phyloP scores from a whole-genome alignment of 768 basidiomycete genomes.

The Calocybe cyanea region DNA sequence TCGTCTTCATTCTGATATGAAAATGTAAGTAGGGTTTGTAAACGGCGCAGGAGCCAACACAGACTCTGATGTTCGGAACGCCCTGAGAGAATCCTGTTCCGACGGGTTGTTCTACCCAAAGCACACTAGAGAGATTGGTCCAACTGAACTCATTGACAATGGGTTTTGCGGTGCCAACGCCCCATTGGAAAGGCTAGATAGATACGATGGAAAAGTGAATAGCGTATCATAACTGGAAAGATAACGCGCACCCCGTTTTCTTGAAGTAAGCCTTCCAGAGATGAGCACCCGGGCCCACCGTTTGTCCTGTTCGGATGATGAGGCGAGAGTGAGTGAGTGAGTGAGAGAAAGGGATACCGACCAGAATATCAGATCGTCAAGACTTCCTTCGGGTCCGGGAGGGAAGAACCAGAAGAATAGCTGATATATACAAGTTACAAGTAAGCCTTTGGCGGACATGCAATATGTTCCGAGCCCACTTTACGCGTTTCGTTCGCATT shows the following conservation, averaged over 20 bases:
- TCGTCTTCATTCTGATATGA: conserved; percentile 43
- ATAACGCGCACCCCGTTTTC: conserved; percentile 61
- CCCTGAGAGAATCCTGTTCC: conserved; percentile 79
- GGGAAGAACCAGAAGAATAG: conserved; percentile 87
- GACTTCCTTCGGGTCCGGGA: conserved; percentile 65
- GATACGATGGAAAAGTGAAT: neutral
- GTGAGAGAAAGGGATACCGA: conserved; percentile 18
- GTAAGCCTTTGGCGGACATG: too few relatives aligned
- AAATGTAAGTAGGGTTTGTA: neutral
- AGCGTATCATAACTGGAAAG: neutral
- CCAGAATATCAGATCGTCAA: conserved; percentile 78
- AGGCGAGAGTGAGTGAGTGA: neutral
- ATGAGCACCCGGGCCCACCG: conserved; percentile 79
- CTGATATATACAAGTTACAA: conserved; percentile 27
- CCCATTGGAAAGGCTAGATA: conserved; percentile 63
- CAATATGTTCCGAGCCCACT: conserved; percentile 21
- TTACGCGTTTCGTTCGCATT: conserved; percentile 61
- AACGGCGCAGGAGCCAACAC: conserved; percentile 10
- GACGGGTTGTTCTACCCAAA: conserved; percentile 78
- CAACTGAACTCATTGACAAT: conserved; percentile 67
- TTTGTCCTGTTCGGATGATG: conserved; percentile 51
- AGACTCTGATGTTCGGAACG: conserved; percentile 54
- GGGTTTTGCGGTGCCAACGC: conserved; percentile 57
- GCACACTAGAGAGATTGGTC: conserved; percentile 73
- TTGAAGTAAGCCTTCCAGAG: conserved; percentile 65